phyloP scores from a whole-genome alignment of 345 rosid species.

The Lepidium didymum region DNA sequence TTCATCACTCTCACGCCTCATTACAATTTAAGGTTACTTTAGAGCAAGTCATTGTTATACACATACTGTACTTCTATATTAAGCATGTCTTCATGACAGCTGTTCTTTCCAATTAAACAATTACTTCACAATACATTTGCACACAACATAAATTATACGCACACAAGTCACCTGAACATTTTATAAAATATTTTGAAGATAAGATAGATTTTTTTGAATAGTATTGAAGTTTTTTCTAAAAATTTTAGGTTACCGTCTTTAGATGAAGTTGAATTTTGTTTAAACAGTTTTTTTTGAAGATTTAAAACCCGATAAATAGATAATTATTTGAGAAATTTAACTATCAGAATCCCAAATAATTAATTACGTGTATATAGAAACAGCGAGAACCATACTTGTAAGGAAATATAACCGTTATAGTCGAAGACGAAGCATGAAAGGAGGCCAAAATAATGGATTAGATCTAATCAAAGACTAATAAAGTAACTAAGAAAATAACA shows the following conservation, averaged over 20 bases:
- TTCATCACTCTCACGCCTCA: constrained; percentile 13
- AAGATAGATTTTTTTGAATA: too few species aligned
- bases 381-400: constrained; percentile 14
- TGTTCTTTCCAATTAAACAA: not conserved
- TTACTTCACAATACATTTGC: not conserved
- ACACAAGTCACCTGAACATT: constrained; percentile 19
- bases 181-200: too few species aligned
- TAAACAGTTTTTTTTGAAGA: not conserved
- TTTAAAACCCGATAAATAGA: not conserved
- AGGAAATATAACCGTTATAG: constrained; percentile 10
- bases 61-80: not conserved
- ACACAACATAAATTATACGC: constrained; percentile 6
- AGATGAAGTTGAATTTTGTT: not conserved
- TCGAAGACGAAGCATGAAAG: not conserved
- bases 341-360: not conserved
- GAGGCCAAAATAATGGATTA: not conserved
- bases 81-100: not conserved
- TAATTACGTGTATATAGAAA: not conserved
- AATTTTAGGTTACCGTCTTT: not conserved
- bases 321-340: not conserved
- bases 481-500: too few species aligned
- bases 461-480: too few species aligned
- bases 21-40: constrained; percentile 11
- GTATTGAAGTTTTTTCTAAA: too few species aligned
- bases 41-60: constrained; percentile 4